Conservation (phyloP, 2,329 filamentous ascomycete genomes). For the Plenodomus lindquistii region DNA sequence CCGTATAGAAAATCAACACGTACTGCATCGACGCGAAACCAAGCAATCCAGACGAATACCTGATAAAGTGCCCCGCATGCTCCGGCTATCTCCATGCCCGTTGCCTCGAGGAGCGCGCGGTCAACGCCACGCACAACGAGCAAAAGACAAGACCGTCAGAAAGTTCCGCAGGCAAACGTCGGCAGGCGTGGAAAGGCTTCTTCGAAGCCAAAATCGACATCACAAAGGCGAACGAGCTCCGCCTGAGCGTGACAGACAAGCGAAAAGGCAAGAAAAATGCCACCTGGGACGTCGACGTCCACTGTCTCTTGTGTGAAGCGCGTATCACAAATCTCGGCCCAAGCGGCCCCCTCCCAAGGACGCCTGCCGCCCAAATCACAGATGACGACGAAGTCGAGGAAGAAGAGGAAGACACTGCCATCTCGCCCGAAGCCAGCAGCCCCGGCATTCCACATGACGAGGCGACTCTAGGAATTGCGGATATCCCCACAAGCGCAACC, state of each 20-base stretch:
- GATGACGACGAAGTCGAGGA: conserved; percentile 3
- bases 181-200: conserved; percentile 1
- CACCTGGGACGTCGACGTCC: conserved; percentile 19
- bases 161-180: conserved; percentile 3
- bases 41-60: conserved; percentile 48
- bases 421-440: background rate
- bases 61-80: conserved; percentile 49
- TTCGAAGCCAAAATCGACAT: conserved; percentile 13
- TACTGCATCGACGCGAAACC: conserved; percentile 48
- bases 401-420: background rate
- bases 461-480: background rate
- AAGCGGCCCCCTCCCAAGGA: background rate
- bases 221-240: conserved; percentile 3
- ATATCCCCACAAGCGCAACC: background rate
- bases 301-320: conserved; percentile 23
- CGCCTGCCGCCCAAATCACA: background rate
- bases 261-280: conserved; percentile 5
- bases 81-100: conserved; percentile 49
- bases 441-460: background rate
- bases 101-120: conserved; percentile 36
- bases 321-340: conserved; percentile 17
- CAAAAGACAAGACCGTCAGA: conserved; percentile 5
- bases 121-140: conserved; percentile 8
- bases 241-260: conserved; percentile 23
- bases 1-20: conserved; percentile 31